Evolutionary conservation across 2,329 filamentous ascomycete species (phyloP).

Genomic region (Herpomyces periplanetae): DNA sequence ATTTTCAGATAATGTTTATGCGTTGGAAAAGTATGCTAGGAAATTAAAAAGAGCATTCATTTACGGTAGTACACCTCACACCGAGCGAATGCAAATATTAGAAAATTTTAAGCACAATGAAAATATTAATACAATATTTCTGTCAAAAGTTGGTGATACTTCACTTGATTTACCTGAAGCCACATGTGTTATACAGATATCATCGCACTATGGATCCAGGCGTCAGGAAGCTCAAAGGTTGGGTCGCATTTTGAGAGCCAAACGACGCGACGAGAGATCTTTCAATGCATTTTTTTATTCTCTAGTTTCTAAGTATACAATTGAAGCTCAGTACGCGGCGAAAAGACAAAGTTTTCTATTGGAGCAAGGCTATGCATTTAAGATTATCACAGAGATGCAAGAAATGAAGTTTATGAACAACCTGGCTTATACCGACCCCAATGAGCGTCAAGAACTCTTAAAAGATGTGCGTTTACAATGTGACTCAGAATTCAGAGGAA

Average conservation of each 20-base stretch:
- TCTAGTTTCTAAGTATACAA: conserved; percentile 77
- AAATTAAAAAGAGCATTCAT: conserved; percentile 64
- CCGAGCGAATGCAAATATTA: conserved; percentile 47
- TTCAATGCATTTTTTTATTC: conserved; percentile 99
- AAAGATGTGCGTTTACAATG: conserved; percentile 66
- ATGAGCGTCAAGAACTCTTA: conserved; percentile 47
- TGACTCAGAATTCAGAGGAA: too few relatives aligned
- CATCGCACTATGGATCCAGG: conserved; percentile 80
- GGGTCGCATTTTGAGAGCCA: conserved; percentile 68
- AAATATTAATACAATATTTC: conserved; percentile 56
- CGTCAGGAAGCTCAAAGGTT: conserved; percentile 81
- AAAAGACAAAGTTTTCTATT: conserved; percentile 89
- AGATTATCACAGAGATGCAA: conserved; percentile 78
- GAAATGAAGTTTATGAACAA: conserved; percentile 52
- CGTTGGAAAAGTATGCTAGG: conserved; percentile 42
- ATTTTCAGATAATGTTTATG: conserved; percentile 88
- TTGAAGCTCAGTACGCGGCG: conserved; percentile 89
- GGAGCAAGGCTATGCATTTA: conserved; percentile 93
- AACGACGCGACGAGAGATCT: conserved; percentile 78
- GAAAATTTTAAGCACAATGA: conserved; percentile 87
- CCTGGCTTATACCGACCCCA: conserved; percentile 35
- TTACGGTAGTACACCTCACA: conserved; percentile 50
- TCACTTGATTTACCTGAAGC: conserved; percentile 90
- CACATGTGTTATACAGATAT: conserved; percentile 85
- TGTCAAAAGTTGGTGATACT: conserved; percentile 90